Percentiles rank a stretch among this genome's conserved stretches.
These are phyloP conservation scores for Adansonia rubrostipa DNA, from an alignment of 441 rosid species.

Conservation along the genomic window DNA sequence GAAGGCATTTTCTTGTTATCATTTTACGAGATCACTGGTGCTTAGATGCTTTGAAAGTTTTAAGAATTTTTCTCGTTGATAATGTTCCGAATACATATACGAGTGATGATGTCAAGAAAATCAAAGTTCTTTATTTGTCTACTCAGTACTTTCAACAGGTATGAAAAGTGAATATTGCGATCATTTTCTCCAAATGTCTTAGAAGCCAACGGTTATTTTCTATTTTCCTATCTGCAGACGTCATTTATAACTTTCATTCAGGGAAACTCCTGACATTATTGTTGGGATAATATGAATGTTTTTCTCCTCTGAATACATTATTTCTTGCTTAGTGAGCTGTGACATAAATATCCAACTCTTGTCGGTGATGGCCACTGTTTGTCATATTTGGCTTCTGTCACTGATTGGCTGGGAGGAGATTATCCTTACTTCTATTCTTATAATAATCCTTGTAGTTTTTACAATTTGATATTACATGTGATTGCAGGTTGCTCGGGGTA, in stretches of 20 bases:
- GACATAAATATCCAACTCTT: background rate
- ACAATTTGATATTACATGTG: background rate
- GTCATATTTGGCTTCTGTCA: background rate
- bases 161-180: background rate
- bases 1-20: background rate
- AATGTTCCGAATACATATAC: background rate
- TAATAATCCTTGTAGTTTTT: background rate
- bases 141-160: background rate
- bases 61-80: background rate
- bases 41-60: background rate
- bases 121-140: background rate
- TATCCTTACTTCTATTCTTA: no score
- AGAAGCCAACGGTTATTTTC: background rate
- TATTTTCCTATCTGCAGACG: background rate
- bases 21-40: background rate
- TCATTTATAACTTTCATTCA: background rate
- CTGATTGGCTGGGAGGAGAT: background rate
- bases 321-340: background rate
- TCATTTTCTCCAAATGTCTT: background rate
- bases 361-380: background rate
- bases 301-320: background rate
- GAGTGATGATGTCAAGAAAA: background rate
- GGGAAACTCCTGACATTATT: background rate
- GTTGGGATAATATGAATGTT: background rate
- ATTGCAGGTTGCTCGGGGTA: constrained; percentile 34